Evolutionary conservation across 2,329 filamentous ascomycete species (phyloP).

Genomic region (Malbranchea cinnamomea): DNA sequence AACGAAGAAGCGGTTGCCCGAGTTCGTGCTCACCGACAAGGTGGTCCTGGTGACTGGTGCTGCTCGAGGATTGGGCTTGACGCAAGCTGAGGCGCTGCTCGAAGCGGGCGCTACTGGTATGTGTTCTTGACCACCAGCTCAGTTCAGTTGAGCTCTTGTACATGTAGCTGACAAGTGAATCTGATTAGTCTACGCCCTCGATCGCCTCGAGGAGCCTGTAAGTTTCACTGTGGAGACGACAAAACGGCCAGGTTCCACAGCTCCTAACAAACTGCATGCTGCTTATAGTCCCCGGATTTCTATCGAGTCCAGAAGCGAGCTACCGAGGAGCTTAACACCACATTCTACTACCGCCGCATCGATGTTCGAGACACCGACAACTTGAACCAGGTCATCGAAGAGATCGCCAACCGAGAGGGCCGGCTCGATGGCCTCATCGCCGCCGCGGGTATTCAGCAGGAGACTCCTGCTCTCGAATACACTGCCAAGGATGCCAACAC

Average conservation of each 20-base stretch:
- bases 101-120: constrained; percentile 53
- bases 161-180: constrained; percentile 1
- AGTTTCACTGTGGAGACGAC: not conserved
- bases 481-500: constrained; percentile 43
- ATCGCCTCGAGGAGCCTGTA: constrained; percentile 16
- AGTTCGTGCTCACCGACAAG: constrained; percentile 61
- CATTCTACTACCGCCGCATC: constrained; percentile 58
- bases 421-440: constrained; percentile 67
- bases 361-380: constrained; percentile 60
- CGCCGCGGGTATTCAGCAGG: constrained; percentile 60
- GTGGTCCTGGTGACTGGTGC: constrained; percentile 58
- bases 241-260: not conserved
- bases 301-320: constrained; percentile 49
- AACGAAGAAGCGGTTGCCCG: constrained; percentile 37
- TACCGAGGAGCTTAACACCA: constrained; percentile 47
- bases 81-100: constrained; percentile 56
- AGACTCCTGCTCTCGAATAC: constrained; percentile 71
- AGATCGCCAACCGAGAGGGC: constrained; percentile 55
- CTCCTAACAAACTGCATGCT: not conserved
- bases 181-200: constrained; percentile 24
- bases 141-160: not conserved
- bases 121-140: constrained; percentile 6
- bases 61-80: constrained; percentile 56
- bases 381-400: constrained; percentile 52
- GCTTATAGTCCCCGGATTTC: constrained; percentile 41